Conservation (phyloP, 192 early-diverging fungal genomes). For the Cladochytrium replicatum region DNA sequence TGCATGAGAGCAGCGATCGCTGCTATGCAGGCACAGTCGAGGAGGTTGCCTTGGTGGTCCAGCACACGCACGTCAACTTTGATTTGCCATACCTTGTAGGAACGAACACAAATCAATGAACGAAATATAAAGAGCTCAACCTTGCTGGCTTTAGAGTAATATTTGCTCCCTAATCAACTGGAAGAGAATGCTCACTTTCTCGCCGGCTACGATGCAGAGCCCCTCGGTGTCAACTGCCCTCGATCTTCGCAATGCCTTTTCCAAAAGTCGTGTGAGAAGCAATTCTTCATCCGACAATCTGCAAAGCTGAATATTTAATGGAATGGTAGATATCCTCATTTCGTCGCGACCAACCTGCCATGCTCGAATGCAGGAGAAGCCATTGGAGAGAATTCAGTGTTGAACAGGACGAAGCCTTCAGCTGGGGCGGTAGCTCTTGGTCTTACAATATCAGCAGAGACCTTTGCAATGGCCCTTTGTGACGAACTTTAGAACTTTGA, state of each 20-base stretch:
- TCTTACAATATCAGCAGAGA: conserved; percentile 47
- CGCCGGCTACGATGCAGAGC: conserved; percentile 89
- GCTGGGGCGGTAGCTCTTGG: conserved; percentile 47
- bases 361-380: conserved; percentile 65
- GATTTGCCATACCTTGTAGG: conserved; percentile 68
- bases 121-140: background rate
- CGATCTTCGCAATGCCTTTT: conserved; percentile 72
- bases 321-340: background rate
- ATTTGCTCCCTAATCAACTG: background rate
- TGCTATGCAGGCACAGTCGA: conserved; percentile 85
- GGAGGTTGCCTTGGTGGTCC: conserved; percentile 88
- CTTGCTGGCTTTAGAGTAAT: background rate
- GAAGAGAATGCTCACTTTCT: conserved; percentile 50
- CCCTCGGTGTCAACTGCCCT: conserved; percentile 93
- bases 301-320: background rate
- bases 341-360: conserved; percentile 34
- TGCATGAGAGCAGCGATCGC: conserved; percentile 81
- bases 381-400: conserved; percentile 81
- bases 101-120: background rate
- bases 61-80: conserved; percentile 85
- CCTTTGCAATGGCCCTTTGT: conserved; percentile 31
- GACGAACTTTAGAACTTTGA: background rate
- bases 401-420: conserved; percentile 80
- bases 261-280: conserved; percentile 71
- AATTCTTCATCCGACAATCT: conserved; percentile 77